phyloP scores from a whole-genome alignment of 768 basidiomycete genomes.

The Dacryopinax primogenitus region DNA sequence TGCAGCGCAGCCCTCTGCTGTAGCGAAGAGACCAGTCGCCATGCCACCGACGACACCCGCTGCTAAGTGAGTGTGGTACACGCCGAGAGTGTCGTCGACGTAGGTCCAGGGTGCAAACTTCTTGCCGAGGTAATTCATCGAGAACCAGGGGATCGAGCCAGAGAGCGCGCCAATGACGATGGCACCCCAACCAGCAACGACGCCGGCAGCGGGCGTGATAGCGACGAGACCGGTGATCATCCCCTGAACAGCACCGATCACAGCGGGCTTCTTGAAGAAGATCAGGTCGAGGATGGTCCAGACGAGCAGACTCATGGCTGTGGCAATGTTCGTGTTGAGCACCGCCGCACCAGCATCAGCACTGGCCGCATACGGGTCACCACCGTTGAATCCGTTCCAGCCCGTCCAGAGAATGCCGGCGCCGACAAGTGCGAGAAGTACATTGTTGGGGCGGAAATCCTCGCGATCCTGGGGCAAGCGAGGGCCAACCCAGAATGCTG shows the following conservation, averaged over 20 bases:
- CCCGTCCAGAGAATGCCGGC: constrained; percentile 12
- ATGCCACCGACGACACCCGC: constrained; percentile 10
- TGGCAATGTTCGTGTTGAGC: constrained; percentile 15
- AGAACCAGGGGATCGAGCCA: constrained; percentile 11
- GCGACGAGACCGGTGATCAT: constrained; percentile 15
- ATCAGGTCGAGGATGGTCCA: constrained; percentile 15
- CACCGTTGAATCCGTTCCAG: constrained; percentile 5
- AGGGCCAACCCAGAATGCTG: constrained; percentile 6
- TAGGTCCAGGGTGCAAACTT: neutral
- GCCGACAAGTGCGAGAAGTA: constrained; percentile 9
- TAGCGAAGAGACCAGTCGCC: constrained; percentile 10
- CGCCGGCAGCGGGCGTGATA: constrained; percentile 13
- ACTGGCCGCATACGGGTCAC: constrained; percentile 12
- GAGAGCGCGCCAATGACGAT: constrained; percentile 13
- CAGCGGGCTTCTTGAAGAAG: constrained; percentile 14
- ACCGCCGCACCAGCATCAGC: constrained; percentile 14
- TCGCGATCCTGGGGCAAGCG: constrained; percentile 10
- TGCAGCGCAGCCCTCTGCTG: constrained; percentile 12
- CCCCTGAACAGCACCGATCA: constrained; percentile 15
- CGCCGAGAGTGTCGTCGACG: constrained; percentile 11
- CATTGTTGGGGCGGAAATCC: constrained; percentile 11
- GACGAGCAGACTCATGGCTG: constrained; percentile 11
- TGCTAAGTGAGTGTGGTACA: constrained; percentile 8
- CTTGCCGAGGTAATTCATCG: constrained; percentile 10
- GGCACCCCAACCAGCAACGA: constrained; percentile 15